These are phyloP conservation scores for Saccharomyces mikatae DNA, from an alignment of 805 yeast species.

Conservation along the genomic window DNA sequence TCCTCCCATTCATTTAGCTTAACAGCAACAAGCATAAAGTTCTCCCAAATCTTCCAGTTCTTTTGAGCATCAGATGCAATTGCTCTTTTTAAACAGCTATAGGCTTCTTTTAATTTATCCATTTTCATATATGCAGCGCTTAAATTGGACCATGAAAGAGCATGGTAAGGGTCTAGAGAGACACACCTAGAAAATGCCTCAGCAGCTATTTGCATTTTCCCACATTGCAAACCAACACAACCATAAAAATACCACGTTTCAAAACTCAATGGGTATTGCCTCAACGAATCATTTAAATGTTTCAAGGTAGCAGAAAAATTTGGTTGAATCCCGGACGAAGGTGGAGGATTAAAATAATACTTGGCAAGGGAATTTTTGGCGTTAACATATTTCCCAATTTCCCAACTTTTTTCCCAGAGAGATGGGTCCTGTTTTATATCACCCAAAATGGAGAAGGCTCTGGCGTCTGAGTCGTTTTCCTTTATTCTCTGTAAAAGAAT, in stretches of 20 bases:
- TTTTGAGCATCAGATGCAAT: slow-evolving; percentile 59
- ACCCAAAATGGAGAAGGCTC: slow-evolving; percentile 78
- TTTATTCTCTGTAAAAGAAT: slow-evolving; percentile 48
- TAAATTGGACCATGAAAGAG: slow-evolving; percentile 86
- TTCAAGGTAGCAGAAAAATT: slow-evolving; percentile 47
- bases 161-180: slow-evolving; percentile 68
- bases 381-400: slow-evolving; percentile 66
- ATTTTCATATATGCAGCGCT: slow-evolving; percentile 66
- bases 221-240: slow-evolving; percentile 72
- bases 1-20: slow-evolving; percentile 84
- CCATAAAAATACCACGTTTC: slow-evolving; percentile 92
- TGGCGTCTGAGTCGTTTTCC: slow-evolving; percentile 62
- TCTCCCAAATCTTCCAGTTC: slow-evolving; percentile 89
- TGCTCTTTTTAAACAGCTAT: slow-evolving; percentile 77
- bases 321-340: slow-evolving; percentile 41
- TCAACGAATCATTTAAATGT: slow-evolving; percentile 68
- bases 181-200: slow-evolving; percentile 91
- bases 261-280: slow-evolving; percentile 61
- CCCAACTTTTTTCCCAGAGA: slow-evolving; percentile 85
- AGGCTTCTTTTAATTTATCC: slow-evolving; percentile 68
- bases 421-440: slow-evolving; percentile 71
- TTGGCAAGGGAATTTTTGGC: slow-evolving; percentile 80
- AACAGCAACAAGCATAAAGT: slow-evolving; percentile 72
- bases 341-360: slow-evolving; percentile 61
- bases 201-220: slow-evolving; percentile 67